phyloP scores from a whole-genome alignment of 257 asterid genomes.

The Solanum medicagineum region DNA sequence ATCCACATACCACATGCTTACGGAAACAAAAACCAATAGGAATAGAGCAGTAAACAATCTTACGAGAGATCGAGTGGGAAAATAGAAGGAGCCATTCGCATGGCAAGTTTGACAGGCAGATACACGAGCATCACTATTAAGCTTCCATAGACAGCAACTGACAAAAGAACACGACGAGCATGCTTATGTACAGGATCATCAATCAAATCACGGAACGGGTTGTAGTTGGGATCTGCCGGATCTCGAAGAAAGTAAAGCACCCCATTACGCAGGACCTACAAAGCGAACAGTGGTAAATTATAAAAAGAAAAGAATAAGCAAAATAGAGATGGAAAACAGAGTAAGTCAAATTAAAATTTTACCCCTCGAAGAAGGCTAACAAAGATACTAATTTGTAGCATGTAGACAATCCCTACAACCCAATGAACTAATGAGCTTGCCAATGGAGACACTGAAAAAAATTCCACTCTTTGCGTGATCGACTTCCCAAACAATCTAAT shows the following conservation, averaged over 20 bases:
- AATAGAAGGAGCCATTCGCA: conserved; percentile 78
- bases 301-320: background rate
- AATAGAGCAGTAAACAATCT: conserved; percentile 16
- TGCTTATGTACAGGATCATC: conserved; percentile 99
- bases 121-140: conserved; percentile 94
- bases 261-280: conserved; percentile 87
- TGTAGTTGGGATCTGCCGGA: conserved; percentile 98
- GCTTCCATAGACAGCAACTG: conserved; percentile 95
- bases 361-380: conserved; percentile 99
- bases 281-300: conserved; percentile 2
- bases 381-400: conserved; percentile 96
- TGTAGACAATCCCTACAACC: conserved; percentile 96
- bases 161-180: conserved; percentile 92
- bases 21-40: background rate
- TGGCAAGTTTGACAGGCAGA: conserved; percentile 92
- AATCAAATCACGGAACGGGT: conserved; percentile 94
- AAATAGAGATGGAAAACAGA: background rate
- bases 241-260: conserved; percentile 96
- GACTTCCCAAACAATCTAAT: conserved; percentile 92
- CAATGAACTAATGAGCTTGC: conserved; percentile 98
- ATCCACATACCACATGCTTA: background rate
- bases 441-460: conserved; percentile 86
- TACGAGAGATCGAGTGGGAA: conserved; percentile 97
- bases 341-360: conserved; percentile 2
- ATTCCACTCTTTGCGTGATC: conserved; percentile 83